Conservation (phyloP, 768 basidiomycete species). For the Suillus americanus region DNA sequence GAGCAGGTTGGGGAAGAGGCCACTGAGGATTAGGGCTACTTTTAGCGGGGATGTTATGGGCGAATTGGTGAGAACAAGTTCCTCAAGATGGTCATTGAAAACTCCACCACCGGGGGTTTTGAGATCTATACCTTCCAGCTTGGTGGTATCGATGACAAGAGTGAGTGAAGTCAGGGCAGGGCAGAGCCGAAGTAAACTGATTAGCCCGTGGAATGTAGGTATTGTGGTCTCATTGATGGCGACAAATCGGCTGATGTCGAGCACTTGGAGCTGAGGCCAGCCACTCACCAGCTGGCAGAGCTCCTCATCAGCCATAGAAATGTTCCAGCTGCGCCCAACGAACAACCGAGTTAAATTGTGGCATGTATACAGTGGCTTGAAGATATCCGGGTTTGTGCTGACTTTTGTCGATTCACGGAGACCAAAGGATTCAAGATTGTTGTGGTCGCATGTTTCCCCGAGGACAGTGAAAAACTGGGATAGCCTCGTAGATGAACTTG, state of each 20-base stretch:
- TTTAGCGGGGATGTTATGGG: conserved; percentile 11
- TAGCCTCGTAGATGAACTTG: not conserved
- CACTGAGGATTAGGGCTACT: conserved; percentile 13
- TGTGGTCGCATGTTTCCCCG: not conserved
- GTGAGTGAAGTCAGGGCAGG: conserved; percentile 16
- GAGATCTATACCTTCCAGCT: not conserved
- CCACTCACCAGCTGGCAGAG: conserved; percentile 16
- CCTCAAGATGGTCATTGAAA: not conserved
- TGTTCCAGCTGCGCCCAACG: conserved; percentile 16
- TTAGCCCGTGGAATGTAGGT: conserved; percentile 19
- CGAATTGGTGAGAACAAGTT: conserved; percentile 23
- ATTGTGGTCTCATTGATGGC: conserved; percentile 15
- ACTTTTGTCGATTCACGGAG: not conserved
- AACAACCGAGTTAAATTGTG: not conserved
- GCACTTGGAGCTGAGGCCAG: conserved; percentile 23
- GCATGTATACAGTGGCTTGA: not conserved
- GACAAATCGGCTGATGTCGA: conserved; percentile 20
- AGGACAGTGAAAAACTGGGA: not conserved
- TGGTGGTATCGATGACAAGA: conserved; percentile 20
- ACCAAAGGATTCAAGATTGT: not conserved
- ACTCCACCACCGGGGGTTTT: not conserved
- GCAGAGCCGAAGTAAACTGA: conserved; percentile 14
- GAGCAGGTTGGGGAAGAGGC: conserved; percentile 18
- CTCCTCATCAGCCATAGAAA: conserved; percentile 18
- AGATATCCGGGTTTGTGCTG: not conserved